Evolutionary conservation across 225 moss, liverwort and hornwort species (phyloP).

Genomic region (Ulota crispa): DNA sequence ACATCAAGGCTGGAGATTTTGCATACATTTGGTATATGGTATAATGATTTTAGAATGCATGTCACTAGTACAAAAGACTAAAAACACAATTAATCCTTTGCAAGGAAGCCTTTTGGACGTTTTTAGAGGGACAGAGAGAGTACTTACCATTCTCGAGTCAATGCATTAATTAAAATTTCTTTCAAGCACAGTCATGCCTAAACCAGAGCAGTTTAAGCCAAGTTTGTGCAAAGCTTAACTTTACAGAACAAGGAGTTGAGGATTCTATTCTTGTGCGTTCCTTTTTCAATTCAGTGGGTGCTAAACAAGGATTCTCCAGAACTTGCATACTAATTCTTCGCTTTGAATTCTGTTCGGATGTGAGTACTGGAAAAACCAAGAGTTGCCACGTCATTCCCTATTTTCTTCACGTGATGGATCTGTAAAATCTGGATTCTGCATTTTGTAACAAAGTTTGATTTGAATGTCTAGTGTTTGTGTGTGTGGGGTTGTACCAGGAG

Average conservation of each 20-base stretch:
- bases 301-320: not conserved
- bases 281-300: not conserved
- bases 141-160: not conserved
- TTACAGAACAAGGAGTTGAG: not conserved
- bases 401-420: not conserved
- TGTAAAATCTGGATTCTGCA: not conserved
- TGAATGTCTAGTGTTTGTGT: not conserved
- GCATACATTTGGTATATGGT: no score
- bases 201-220: not conserved
- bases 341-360: not conserved
- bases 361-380: not conserved
- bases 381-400: not conserved
- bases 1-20: no score
- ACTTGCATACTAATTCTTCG: not conserved
- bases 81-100: no score
- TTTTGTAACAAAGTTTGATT: not conserved
- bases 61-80: no score
- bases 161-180: no score
- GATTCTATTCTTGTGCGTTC: not conserved
- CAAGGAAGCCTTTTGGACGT: no score
- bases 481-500: slow-evolving; percentile 48
- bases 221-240: no score
- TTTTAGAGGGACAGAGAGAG: no score
- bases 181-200: not conserved
- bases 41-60: no score